Base-by-base conservation (phyloP, 2,329 filamentous ascomycete species). In the Paraphoma sp. region DNA sequence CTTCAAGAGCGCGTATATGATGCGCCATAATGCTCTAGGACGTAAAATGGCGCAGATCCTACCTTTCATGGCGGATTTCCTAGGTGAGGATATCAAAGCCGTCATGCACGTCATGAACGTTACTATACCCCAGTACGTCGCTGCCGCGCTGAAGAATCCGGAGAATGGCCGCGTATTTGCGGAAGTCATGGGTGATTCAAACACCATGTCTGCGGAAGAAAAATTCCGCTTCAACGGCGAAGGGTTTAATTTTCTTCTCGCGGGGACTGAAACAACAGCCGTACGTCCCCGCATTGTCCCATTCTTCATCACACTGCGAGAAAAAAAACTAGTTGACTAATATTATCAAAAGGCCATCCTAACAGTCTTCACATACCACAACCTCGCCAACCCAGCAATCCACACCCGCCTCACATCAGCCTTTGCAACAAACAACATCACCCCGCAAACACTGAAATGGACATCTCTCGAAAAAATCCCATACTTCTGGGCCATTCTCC, bases 401-500 rank as follows among this genome's bases (percentile, higher is more conserved):
- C 63, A 67, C 40, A 45, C 55, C 4, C 60, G 63, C 18, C 58
- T 74, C 14, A 60, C 58, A 57, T 63, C 56, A 42, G 69, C 66
- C 17, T 64, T 70, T 46, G 63, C 53, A 36, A 61, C 43, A 18
- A 53, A 54, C 10, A 55, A 56, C 14, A 33, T 65, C 43, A 59
- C 55, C 29, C 17, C 52, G 2, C 54, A 62, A 17, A 62, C 54
- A 28, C 36, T 66, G 28, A 65, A 61, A 29, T 67, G 60, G 60
- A 36, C 60, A 30, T 63, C 70, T 14, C 63, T 71, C 7, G 70
- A 74, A 43, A 67, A 69, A 36, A 61, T 69, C 2, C 72, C 74
- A 0, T 75, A 71, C 50, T 65, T 76, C 45, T 67, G 66, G 52
- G 74, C 72, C 29, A 54, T 73, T 2, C 48, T 77, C n/a, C 61